Conservation (phyloP, 352 stramenopile genomes). For the Aphanomyces astaci region DNA sequence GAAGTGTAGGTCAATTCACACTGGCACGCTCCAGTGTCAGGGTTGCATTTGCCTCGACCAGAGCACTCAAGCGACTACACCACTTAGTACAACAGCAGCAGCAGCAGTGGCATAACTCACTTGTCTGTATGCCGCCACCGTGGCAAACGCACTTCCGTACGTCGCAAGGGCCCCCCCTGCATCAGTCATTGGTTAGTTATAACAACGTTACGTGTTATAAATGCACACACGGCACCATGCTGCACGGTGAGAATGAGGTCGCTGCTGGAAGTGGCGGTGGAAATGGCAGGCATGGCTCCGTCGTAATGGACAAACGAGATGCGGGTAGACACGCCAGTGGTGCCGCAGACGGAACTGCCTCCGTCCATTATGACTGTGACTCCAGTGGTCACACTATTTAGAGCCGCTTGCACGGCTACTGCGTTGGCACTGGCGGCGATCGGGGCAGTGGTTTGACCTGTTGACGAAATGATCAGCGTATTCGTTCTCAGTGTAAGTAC, state of each 20-base stretch:
- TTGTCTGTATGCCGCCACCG: slow-evolving; percentile 53
- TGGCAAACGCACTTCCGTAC: slow-evolving; percentile 33
- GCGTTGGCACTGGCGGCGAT: slow-evolving; percentile 40
- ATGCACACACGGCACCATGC: too few relatives aligned
- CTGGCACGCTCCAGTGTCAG: slow-evolving; percentile 36
- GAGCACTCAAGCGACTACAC: slow-evolving; percentile 57
- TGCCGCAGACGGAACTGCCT: slow-evolving; percentile 40
- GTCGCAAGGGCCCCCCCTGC: slow-evolving; percentile 14
- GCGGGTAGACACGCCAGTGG: slow-evolving; percentile 42
- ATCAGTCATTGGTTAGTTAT: not conserved
- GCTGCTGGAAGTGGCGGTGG: not conserved
- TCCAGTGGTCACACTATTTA: slow-evolving; percentile 39
- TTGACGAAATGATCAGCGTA: not conserved
- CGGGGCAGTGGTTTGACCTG: slow-evolving; percentile 38
- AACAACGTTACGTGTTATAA: too few relatives aligned
- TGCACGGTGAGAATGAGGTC: not conserved
- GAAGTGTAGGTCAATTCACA: slow-evolving; percentile 43
- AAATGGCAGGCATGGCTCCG: slow-evolving; percentile 40
- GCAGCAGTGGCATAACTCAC: slow-evolving; percentile 23
- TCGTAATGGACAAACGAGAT: slow-evolving; percentile 67
- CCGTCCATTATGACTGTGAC: slow-evolving; percentile 43
- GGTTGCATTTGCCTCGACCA: slow-evolving; percentile 46
- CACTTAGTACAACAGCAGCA: not conserved
- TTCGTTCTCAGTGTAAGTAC: slow-evolving; percentile 36
- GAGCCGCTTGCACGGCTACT: slow-evolving; percentile 36